Evolutionary conservation across 1,139 yeast genomes (phyloP), one percentile per base, ranked within the genome.

Genomic region (Sugiyamaella neomexicana): DNA sequence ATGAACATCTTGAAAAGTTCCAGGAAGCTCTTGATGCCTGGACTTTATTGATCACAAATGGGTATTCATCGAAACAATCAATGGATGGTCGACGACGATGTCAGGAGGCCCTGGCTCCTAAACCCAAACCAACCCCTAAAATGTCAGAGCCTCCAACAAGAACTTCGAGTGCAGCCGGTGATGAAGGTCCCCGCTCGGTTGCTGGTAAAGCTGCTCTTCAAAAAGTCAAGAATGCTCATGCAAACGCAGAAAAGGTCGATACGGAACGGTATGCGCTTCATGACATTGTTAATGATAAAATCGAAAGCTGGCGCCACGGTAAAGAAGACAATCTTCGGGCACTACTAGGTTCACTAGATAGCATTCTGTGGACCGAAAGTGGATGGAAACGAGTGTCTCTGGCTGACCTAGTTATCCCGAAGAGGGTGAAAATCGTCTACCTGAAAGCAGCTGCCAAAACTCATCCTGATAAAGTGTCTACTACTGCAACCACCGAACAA

Each of bases 361-460:
- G 72, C 1, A 77, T 91, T 8, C 70, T 91, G 16, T 82, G 88
- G 81, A 75, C 87, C 66, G 74, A 78, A 56, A 56, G 79, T 51
- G 74, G 80, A 60, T 80, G 96, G 95, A 75, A 83, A 67, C 75
- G 80, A 58, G 78, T 89, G 25, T 70, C 83, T 0, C 70, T 86
- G 61, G 79, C 86, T 13, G 98, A 93, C 55, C 75, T 95, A 57
- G 93, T 93, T 62, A 74, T 91, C 62, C 91, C 96, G n/a, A 90
- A 89, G 63, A 90, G 87, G 67, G 98, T 91, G 44, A 91, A 93
- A 68, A 74, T 91, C 46, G 77, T 78, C 34, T 95, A 93, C 70
- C 81, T 95, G 91, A 93, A 89, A 69, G 98, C 97, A 0, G 95
- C 90, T 42, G 85, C 96, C 34, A 82, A 85, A 62, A 89, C 95